Percentiles rank a stretch among this genome's conserved stretches.
Conservation (phyloP, 2,329 filamentous ascomycete genomes). For the Hypoxylon sp. region DNA sequence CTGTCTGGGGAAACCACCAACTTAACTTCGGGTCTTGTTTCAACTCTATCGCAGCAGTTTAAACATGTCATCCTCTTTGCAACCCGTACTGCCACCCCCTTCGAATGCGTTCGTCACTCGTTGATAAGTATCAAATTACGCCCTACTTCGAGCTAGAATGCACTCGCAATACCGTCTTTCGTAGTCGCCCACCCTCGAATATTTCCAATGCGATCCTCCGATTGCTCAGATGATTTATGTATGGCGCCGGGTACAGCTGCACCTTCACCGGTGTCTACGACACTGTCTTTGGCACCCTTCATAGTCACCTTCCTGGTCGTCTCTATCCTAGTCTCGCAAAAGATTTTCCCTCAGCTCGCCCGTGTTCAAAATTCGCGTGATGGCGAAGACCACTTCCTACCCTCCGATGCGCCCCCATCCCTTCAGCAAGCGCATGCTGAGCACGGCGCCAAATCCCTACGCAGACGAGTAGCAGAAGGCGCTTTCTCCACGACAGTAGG, state of each 20-base stretch:
- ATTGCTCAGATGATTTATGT: constrained; percentile 73
- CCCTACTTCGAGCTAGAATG: constrained; percentile 34
- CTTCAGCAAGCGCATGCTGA: constrained; percentile 73
- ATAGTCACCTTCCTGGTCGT: constrained; percentile 77
- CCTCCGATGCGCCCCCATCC: constrained; percentile 72
- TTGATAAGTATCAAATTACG: constrained; percentile 40
- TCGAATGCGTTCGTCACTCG: constrained; percentile 43
- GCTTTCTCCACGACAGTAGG: constrained; percentile 85
- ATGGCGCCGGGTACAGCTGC: constrained; percentile 62
- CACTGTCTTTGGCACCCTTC: constrained; percentile 78
- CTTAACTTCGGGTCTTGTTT: constrained; percentile 30
- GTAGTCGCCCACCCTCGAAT: constrained; percentile 21
- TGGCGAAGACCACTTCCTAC: constrained; percentile 74
- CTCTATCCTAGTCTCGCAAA: constrained; percentile 73
- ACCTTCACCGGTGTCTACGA: constrained; percentile 61
- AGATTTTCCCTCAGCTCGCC: constrained; percentile 81
- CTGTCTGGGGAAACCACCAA: constrained; percentile 33
- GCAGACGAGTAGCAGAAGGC: constrained; percentile 69
- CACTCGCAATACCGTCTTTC: constrained; percentile 27
- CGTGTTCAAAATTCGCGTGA: constrained; percentile 66
- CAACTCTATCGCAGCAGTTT: constrained; percentile 31
- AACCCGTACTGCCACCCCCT: constrained; percentile 36
- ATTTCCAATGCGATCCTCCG: constrained; percentile 57
- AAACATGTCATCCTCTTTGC: constrained; percentile 39
- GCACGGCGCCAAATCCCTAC: constrained; percentile 67